Evolutionary conservation across 345 rosid species (phyloP).

Genomic region (Citropsis articulata): DNA sequence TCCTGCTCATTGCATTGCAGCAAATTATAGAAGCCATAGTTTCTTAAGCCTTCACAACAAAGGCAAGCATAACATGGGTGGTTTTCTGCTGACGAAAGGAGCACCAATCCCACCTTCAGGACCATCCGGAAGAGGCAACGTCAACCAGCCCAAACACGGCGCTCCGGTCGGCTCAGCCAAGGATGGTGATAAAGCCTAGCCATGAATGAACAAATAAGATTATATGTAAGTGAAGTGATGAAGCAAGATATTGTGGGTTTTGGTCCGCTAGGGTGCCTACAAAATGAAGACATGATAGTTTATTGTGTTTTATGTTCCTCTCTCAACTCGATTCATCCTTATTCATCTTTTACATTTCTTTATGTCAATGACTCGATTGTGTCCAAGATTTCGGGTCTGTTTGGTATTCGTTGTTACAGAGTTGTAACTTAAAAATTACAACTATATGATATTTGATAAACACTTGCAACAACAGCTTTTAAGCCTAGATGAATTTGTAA

Average conservation of each 20-base stretch:
- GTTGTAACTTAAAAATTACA: too few relatives aligned
- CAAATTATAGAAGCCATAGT: neutral
- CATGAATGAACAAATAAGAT: neutral
- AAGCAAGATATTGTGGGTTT: neutral
- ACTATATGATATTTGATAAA: too few relatives aligned
- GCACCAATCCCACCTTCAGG: constrained; percentile 36
- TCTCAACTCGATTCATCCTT: neutral
- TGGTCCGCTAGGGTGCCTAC: neutral
- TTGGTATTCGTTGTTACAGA: too few relatives aligned
- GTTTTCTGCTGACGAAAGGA: constrained; percentile 15
- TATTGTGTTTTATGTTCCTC: too few relatives aligned
- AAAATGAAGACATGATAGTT: neutral
- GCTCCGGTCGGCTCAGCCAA: neutral
- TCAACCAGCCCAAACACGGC: too few relatives aligned
- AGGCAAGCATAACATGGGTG: neutral
- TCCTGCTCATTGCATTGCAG: neutral
- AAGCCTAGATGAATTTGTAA: too few relatives aligned
- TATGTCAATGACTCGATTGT: neutral
- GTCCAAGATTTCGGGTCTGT: neutral
- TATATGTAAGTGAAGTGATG: neutral
- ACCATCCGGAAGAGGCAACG: constrained; percentile 34
- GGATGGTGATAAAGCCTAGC: neutral
- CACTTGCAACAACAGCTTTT: too few relatives aligned
- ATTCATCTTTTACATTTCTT: neutral
- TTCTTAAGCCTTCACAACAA: neutral